Conservation (phyloP, 441 rosid genomes). For the Erysimum cheiri region DNA sequence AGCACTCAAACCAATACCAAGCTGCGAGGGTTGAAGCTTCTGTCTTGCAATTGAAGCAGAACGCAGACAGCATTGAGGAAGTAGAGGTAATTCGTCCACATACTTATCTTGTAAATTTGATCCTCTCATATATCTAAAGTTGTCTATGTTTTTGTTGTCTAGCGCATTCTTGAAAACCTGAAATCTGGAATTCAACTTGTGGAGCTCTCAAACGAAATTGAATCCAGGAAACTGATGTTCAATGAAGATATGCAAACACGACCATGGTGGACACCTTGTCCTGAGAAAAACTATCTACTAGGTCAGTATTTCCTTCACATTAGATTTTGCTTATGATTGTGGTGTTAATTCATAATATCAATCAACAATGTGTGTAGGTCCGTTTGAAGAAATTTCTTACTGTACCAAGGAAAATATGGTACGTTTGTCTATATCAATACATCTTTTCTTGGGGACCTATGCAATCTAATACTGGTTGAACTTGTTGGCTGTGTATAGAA, state of each 20-base stretch:
- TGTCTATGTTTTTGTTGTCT: constrained; percentile 34
- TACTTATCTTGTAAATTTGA: constrained; percentile 4
- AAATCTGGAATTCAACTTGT: constrained; percentile 70
- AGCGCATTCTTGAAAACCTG: constrained; percentile 81
- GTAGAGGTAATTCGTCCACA: constrained; percentile 64
- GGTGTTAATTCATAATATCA: constrained; percentile 23
- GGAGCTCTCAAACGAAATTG: constrained; percentile 86
- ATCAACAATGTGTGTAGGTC: constrained; percentile 55
- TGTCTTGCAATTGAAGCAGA: constrained; percentile 83
- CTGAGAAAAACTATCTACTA: constrained; percentile 83
- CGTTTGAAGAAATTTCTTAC: constrained; percentile 86
- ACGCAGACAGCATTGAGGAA: constrained; percentile 73
- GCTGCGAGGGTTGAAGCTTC: constrained; percentile 77
- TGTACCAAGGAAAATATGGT: constrained; percentile 73
- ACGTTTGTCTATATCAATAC: constrained; percentile 36
- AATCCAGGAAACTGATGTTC: constrained; percentile 70
- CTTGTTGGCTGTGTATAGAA: constrained; percentile 51
- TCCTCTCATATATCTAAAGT: constrained; percentile 19
- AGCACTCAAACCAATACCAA: constrained; percentile 82
- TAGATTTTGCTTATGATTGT: constrained; percentile 19
- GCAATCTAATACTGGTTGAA: constrained; percentile 21
- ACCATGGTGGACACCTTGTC: constrained; percentile 99
- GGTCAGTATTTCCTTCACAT: constrained; percentile 52
- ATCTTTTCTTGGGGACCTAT: constrained; percentile 11
- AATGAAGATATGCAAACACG: constrained; percentile 93